These are phyloP conservation scores for Eucalyptus virginea DNA, from an alignment of 345 rosid species.

Conservation along the genomic window DNA sequence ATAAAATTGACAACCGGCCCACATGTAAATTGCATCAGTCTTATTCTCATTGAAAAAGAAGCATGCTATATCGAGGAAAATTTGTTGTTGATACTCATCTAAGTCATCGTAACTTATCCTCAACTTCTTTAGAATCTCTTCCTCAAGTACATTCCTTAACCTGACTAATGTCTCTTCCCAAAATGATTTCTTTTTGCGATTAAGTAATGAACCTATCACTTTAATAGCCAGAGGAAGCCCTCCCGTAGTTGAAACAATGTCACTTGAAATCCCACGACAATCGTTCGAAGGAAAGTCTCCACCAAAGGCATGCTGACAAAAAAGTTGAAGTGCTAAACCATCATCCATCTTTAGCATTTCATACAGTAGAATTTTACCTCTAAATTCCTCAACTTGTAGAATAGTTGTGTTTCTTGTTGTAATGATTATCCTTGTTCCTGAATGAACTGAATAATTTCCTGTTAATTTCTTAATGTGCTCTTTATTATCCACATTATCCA, in stretches of 20 bases:
- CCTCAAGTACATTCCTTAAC: not conserved
- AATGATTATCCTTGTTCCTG: not conserved
- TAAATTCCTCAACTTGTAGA: fast-evolving
- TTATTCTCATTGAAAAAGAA: not conserved
- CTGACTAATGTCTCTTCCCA: not conserved
- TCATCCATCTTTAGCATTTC: not conserved
- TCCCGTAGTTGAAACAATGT: not conserved
- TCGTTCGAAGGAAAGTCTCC: not conserved
- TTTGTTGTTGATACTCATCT: not conserved
- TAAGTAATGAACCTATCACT: not conserved
- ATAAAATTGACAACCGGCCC: not conserved
- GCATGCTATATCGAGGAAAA: not conserved
- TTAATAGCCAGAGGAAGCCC: not conserved
- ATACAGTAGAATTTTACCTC: fast-evolving
- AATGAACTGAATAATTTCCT: fast-evolving
- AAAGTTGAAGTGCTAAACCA: not conserved
- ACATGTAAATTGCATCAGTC: not conserved
- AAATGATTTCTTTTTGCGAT: not conserved
- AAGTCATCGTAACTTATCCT: not conserved
- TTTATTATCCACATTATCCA: not conserved
- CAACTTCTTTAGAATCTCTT: not conserved
- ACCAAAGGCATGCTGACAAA: not conserved
- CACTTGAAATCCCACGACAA: fast-evolving
- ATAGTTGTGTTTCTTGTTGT: fast-evolving
- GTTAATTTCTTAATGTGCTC: not conserved